Conservation (phyloP, 169 alveolate species). For the Plasmodium knowlesi region DNA sequence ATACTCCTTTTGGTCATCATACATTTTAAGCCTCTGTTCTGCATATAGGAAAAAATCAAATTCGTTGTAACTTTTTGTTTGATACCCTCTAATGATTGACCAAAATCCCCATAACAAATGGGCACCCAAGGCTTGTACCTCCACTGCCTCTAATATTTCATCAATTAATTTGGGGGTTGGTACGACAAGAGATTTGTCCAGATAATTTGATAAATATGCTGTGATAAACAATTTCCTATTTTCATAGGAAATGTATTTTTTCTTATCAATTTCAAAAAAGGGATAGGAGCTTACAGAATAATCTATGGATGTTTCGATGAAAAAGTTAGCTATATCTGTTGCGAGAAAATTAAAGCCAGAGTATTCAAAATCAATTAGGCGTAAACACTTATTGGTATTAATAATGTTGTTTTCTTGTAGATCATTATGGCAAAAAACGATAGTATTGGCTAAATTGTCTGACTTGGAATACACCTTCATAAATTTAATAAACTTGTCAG, state of each 20-base stretch:
- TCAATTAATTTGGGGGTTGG: constrained; percentile 75
- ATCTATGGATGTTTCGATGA: constrained; percentile 81
- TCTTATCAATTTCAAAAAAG: constrained; percentile 75
- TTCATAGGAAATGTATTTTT: constrained; percentile 81
- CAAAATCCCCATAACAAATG: constrained; percentile 86
- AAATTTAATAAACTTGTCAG: constrained; percentile 56
- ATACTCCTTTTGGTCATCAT: constrained; percentile 47
- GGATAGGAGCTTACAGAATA: constrained; percentile 80
- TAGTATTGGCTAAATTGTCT: constrained; percentile 75
- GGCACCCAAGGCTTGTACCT: constrained; percentile 81
- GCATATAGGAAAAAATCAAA: constrained; percentile 79
- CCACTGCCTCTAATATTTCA: constrained; percentile 77
- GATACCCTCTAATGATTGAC: constrained; percentile 77
- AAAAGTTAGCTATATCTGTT: constrained; percentile 84
- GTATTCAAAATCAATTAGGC: constrained; percentile 85
- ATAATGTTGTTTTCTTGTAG: constrained; percentile 85
- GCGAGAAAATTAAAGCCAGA: constrained; percentile 83
- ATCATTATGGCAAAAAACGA: constrained; percentile 86
- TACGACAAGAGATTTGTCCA: constrained; percentile 60
- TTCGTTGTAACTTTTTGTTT: constrained; percentile 66
- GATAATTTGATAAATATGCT: constrained; percentile 79
- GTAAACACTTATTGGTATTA: constrained; percentile 75
- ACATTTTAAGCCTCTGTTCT: constrained; percentile 62
- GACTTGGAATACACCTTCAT: constrained; percentile 53
- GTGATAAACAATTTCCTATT: constrained; percentile 79